Evolutionary conservation across 1,284 basidiomycete species (phyloP).

Genomic region (Porodaedalea pini): DNA sequence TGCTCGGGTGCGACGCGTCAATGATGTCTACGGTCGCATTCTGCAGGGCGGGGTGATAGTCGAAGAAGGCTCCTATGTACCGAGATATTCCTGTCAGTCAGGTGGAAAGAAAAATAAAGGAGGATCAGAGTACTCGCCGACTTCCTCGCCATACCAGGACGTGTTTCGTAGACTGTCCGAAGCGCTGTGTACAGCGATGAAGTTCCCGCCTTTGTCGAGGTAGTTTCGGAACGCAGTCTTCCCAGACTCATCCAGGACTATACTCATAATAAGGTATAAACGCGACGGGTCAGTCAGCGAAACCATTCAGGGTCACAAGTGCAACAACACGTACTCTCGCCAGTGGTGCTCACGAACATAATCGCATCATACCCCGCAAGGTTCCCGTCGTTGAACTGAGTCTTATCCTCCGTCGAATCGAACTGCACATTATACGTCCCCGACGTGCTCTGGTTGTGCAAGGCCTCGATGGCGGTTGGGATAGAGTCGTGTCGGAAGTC

Average conservation of each 20-base stretch:
- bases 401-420: conserved; percentile 61
- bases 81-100: neutral
- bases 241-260: conserved; percentile 60
- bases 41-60: conserved; percentile 70
- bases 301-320: neutral
- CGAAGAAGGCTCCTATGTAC: conserved; percentile 59
- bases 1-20: conserved; percentile 62
- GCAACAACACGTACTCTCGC: conserved; percentile 44
- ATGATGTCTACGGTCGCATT: conserved; percentile 62
- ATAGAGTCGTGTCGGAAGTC: conserved; percentile 74
- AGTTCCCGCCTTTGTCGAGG: conserved; percentile 69
- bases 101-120: neutral
- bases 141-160: conserved; percentile 53
- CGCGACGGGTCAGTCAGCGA: neutral
- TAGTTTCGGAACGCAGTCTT: conserved; percentile 63
- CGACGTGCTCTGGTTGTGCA: conserved; percentile 35
- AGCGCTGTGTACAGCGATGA: conserved; percentile 65
- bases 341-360: conserved; percentile 70
- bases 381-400: conserved; percentile 53
- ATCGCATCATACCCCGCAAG: conserved; percentile 62
- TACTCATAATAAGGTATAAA: neutral
- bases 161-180: conserved; percentile 66
- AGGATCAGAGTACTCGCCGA: conserved; percentile 34
- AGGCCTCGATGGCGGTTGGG: conserved; percentile 60
- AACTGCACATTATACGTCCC: conserved; percentile 49